Evolutionary conservation across 306 rosid genomes (phyloP).

Genomic region (Begonia peltatifolia): DNA sequence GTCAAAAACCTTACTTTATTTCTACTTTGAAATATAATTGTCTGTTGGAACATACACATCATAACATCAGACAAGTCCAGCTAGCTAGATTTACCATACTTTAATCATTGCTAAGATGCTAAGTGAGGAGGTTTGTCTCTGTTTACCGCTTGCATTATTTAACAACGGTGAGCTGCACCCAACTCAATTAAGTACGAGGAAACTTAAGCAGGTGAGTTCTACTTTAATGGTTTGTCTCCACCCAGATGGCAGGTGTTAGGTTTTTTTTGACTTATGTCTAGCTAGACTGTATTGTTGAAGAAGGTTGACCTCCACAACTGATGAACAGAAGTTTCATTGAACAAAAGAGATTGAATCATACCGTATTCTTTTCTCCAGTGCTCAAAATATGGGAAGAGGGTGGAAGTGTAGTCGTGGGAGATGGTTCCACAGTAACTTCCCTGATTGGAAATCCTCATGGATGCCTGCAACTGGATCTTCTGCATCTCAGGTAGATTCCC

Average conservation of each 20-base stretch:
- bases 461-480: slow-evolving; percentile 35
- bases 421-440: slow-evolving; percentile 19
- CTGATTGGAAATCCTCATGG: slow-evolving; percentile 9
- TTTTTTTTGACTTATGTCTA: not conserved
- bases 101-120: too few relatives aligned
- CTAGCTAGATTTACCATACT: too few relatives aligned
- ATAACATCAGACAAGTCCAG: not conserved
- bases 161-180: too few relatives aligned
- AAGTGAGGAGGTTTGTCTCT: too few relatives aligned
- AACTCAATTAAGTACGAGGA: not conserved
- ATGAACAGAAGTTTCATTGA: not conserved
- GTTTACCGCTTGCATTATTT: too few relatives aligned
- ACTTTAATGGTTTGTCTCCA: not conserved
- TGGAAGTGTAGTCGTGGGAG: slow-evolving; percentile 62
- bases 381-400: slow-evolving; percentile 75
- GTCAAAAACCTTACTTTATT: not conserved
- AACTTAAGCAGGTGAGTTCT: too few relatives aligned
- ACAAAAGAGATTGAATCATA: slow-evolving; percentile 12
- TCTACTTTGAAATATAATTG: not conserved
- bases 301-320: not conserved
- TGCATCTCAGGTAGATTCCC: slow-evolving; percentile 74
- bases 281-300: too few relatives aligned
- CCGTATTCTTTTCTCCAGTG: slow-evolving; percentile 85
- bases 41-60: not conserved
- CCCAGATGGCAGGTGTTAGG: not conserved